Evolutionary conservation across 1,284 basidiomycete species (phyloP), one percentile per base, ranked within the genome.

Genomic region (Thecaphora frezii): DNA sequence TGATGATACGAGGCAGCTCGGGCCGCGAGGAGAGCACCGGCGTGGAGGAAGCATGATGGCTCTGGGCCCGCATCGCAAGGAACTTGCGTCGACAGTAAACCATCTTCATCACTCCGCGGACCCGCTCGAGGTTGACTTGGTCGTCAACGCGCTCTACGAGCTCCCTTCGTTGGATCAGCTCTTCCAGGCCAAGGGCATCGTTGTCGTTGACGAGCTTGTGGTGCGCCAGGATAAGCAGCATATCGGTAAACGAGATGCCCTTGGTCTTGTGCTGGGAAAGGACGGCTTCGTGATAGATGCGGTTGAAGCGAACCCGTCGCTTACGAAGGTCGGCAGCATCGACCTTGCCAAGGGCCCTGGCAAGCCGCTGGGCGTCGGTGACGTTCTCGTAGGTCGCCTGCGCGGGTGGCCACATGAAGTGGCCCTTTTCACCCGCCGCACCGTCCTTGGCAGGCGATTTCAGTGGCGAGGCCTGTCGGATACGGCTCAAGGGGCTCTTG

Each of bases 141-240:
- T 73, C 63, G 33, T 78, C 76, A 37, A 78, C 59, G 24, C 53
- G 52, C 57, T 75, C 72, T 26, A 69, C 30, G 5, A 73, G 30
- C 12, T 53, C 51, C 9, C 73, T 63, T 8, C 75, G 56, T 42
- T 76, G 69, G 48, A 77, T 61, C 13, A 78, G 63, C 51, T 79
- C 77, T 19, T 72, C 66, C 23, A 78, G 51, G 39, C 63, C 64
- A 26, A 79, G 58, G 19, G 76, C 71, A 12, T 66, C 58, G 5
- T 43, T 86, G 76, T 96, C 91, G 56, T 92, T 85, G 66, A 97
- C 92, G 54, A 97, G 82, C 79, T 91, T 94, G 81, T 97, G 88
- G 76, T 96, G 93, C 0, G 91, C 89, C 30, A 98, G 82, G 50
- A 97, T 81, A 44, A 90, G 77, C 14, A 97, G 84, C 91, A 97